Base-by-base conservation (phyloP, 805 yeast species). In the Cyberlindnera maritima region DNA sequence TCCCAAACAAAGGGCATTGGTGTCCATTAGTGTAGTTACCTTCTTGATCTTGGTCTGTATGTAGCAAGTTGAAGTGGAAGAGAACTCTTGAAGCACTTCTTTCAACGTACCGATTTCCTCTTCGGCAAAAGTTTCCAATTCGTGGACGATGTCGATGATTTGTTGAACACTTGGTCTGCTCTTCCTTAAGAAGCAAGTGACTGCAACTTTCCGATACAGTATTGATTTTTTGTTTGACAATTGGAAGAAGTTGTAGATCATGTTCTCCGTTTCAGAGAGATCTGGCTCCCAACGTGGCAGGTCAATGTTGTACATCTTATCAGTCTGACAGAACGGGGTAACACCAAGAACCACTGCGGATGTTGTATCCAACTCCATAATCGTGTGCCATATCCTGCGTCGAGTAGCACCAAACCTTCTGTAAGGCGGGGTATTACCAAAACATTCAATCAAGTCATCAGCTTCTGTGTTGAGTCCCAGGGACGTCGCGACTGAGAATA, bases 391-490 rank as follows among this genome's bases (percentile, higher is more conserved):
- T 2, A 57, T 42, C 29, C 43, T 55, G 34, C 55, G 49, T 54
- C 61, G n/a, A n/a, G n/a, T n/a, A n/a, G n/a, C n/a, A n/a, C n/a
- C n/a, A n/a, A n/a, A n/a, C n/a, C n/a, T n/a, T n/a, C n/a, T n/a
- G n/a, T n/a, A n/a, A n/a, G n/a, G n/a, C n/a, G n/a, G n/a, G n/a
- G n/a, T n/a, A n/a, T n/a, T n/a, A n/a, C n/a, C n/a, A n/a, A 20
- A 26, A 4, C 10, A 6, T 6, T 8, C 15, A 19, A 10, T 19
- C 6, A 26, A 23, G 6, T 18, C 34, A 9, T 59, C 63, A 0
- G 84, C 83, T 46, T 81, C 85, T 42, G 82, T 65, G 56, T 81
- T 75, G 35, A 81, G 55, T 0, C 86, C 87, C 33, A 80, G 59
- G 2, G 77, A 66, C 20, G 69, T 65, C 0, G 79, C 83, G 74